These are phyloP conservation scores for Cicer cuneatum DNA, from an alignment of 306 rosid genomes.

Conservation along the genomic window DNA sequence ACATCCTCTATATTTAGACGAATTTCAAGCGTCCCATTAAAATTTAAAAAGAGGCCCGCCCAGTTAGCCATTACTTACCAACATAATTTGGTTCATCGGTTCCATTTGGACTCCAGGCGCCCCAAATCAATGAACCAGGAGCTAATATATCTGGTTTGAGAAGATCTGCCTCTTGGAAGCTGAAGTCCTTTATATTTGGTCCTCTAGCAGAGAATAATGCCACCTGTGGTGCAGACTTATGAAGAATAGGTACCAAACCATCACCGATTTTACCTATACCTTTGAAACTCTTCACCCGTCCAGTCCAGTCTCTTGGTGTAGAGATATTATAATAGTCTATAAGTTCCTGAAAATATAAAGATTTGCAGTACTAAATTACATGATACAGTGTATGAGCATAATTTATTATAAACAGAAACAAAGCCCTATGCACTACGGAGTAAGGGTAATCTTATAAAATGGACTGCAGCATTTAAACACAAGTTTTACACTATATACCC, in stretches of 20 bases:
- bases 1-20: no score
- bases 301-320: conserved; percentile 97
- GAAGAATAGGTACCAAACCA: conserved; percentile 88
- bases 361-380: conserved; percentile 43
- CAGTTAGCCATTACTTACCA: conserved; percentile 53
- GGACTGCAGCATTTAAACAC: no score
- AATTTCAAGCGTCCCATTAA: no score
- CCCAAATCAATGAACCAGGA: conserved; percentile 99
- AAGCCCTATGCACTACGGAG: no score
- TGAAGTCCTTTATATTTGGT: conserved; percentile 90
- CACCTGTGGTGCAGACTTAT: conserved; percentile 97
- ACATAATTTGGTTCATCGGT: conserved; percentile 91
- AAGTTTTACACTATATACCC: no score
- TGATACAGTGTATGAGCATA: conserved; percentile 8
- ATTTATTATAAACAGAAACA: conserved; percentile 28
- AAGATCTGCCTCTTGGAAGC: conserved; percentile 97
- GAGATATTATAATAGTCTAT: conserved; percentile 84
- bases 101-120: conserved; percentile 99
- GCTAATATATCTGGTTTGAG: conserved; percentile 98
- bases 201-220: conserved; percentile 96
- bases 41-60: no score
- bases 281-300: conserved; percentile 87
- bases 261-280: conserved; percentile 87
- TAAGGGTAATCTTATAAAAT: no score
- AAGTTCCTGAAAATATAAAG: conserved; percentile 69